Evolutionary conservation across 2,329 filamentous ascomycete genomes (phyloP).

Genomic region (Trichoderma sp.): DNA sequence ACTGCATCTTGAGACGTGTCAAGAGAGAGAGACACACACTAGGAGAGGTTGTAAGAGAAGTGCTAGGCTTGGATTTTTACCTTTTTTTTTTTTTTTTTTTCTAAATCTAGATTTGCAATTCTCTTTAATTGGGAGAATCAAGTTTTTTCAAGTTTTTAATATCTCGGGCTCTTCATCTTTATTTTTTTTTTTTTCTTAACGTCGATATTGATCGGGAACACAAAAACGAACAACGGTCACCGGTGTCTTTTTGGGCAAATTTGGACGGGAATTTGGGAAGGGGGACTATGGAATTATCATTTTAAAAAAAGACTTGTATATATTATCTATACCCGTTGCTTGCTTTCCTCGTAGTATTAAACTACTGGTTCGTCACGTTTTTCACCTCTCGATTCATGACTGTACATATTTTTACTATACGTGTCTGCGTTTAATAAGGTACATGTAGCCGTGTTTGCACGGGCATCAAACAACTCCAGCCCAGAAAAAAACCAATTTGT

Average conservation of each 20-base stretch:
- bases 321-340: not conserved
- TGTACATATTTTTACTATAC: not conserved
- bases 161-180: not conserved
- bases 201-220: not conserved
- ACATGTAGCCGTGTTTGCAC: not conserved
- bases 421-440: not conserved
- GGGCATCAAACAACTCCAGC: not conserved
- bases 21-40: not conserved
- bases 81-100: not conserved
- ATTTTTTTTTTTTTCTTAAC: not conserved
- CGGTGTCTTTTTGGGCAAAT: slow-evolving; percentile 6
- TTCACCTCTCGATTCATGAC: not conserved
- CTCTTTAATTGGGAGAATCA: not conserved
- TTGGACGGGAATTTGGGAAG: not conserved
- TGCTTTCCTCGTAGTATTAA: not conserved
- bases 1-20: slow-evolving; percentile 17
- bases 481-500: too few relatives aligned
- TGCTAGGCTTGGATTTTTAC: not conserved
- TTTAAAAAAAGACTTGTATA: not conserved
- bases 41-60: not conserved
- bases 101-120: not conserved
- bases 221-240: not conserved
- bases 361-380: not conserved
- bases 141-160: too few relatives aligned
- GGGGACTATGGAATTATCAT: not conserved